Conservation (phyloP, 768 basidiomycete species). For the Hericium rajendrae region DNA sequence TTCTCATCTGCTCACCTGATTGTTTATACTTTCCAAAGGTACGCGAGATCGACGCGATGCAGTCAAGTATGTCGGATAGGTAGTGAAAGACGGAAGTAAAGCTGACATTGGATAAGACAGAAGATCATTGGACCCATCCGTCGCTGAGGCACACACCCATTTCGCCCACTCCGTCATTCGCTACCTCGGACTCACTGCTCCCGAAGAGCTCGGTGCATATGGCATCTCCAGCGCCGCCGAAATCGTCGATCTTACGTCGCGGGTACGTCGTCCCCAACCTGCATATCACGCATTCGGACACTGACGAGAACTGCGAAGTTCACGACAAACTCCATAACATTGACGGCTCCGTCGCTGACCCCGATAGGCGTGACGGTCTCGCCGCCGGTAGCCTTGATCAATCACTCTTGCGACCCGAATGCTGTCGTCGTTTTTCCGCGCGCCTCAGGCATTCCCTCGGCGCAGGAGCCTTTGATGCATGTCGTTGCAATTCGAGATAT, state of each 20-base stretch:
- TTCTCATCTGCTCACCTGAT: neutral
- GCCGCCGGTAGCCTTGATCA: constrained; percentile 69
- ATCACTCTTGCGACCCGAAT: constrained; percentile 85
- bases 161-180: constrained; percentile 67
- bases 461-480: constrained; percentile 55
- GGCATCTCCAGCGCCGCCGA: constrained; percentile 50
- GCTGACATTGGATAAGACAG: constrained; percentile 37
- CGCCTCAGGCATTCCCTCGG: constrained; percentile 22
- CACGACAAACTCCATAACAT: constrained; percentile 82
- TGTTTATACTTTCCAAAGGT: constrained; percentile 29
- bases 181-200: constrained; percentile 53
- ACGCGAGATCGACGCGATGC: constrained; percentile 55
- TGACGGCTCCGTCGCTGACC: constrained; percentile 67
- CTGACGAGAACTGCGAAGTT: constrained; percentile 41
- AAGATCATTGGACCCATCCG: constrained; percentile 34
- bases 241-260: constrained; percentile 63
- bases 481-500: constrained; percentile 67
- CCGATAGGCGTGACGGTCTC: constrained; percentile 83
- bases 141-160: constrained; percentile 51
- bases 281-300: too few species aligned
- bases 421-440: constrained; percentile 88
- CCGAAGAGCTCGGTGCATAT: constrained; percentile 47
- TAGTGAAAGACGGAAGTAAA: neutral
- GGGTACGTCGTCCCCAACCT: constrained; percentile 32
- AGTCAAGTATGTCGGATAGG: constrained; percentile 57